Evolutionary conservation across 768 basidiomycete species (phyloP).

Genomic region (Daedalea quercina): DNA sequence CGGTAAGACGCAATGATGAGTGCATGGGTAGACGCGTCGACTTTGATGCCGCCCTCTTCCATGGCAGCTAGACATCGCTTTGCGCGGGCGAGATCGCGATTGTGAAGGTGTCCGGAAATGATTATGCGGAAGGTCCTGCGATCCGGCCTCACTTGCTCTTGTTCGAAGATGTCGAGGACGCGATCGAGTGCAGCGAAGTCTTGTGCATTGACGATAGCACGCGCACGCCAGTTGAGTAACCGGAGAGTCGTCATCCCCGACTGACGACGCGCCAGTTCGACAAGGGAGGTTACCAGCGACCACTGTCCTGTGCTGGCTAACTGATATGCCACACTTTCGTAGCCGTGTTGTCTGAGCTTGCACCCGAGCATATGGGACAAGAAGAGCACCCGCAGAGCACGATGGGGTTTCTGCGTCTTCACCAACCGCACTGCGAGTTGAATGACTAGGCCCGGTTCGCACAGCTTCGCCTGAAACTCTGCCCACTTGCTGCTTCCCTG

Average conservation of each 20-base stretch:
- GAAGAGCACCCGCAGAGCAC: constrained; percentile 38
- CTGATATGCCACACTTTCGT: constrained; percentile 48
- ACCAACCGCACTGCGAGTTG: constrained; percentile 29
- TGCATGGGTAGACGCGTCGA: constrained; percentile 53
- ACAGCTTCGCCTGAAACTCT: constrained; percentile 6
- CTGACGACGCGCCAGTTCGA: constrained; percentile 42
- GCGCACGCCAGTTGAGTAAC: constrained; percentile 66
- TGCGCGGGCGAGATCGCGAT: constrained; percentile 54
- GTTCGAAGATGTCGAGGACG: constrained; percentile 45
- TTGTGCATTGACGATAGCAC: constrained; percentile 50
- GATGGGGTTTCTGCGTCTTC: constrained; percentile 28
- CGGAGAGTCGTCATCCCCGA: constrained; percentile 43
- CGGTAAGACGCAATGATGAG: constrained; percentile 54
- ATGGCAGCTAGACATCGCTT: constrained; percentile 48
- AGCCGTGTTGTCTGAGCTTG: constrained; percentile 43
- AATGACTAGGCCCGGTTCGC: constrained; percentile 13
- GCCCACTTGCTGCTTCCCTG: neutral
- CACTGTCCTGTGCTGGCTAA: constrained; percentile 44
- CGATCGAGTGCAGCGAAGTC: constrained; percentile 39
- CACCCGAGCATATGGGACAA: constrained; percentile 46
- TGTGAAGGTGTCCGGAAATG: constrained; percentile 61
- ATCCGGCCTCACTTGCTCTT: constrained; percentile 39
- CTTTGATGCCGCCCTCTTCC: constrained; percentile 45
- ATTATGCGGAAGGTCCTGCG: constrained; percentile 66
- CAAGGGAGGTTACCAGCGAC: constrained; percentile 41